Conservation (phyloP, 2,329 filamentous ascomycete genomes). For the Chaetomiaceae sp. region DNA sequence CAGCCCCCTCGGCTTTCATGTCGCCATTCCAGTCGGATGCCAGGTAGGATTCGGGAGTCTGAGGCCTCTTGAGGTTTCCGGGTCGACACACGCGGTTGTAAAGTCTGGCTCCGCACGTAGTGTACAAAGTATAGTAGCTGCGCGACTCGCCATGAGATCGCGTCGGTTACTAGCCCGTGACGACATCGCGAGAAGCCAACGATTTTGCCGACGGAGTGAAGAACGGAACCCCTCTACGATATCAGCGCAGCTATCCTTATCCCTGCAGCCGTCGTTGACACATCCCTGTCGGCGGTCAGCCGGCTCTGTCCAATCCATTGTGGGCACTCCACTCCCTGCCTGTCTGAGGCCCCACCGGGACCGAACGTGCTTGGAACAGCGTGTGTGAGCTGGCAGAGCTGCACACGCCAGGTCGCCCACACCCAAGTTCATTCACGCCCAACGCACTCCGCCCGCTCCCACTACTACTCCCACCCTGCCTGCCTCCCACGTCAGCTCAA, state of each 20-base stretch:
- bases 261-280: conserved; percentile 14
- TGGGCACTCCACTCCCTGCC: conserved; percentile 17
- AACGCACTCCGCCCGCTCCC: conserved; percentile 18
- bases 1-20: conserved; percentile 8
- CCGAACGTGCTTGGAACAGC: conserved; percentile 22
- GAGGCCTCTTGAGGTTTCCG: too few relatives aligned
- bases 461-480: conserved; percentile 16
- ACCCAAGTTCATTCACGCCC: conserved; percentile 12
- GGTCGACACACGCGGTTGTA: too few relatives aligned
- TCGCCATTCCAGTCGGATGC: conserved; percentile 24
- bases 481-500: conserved; percentile 17
- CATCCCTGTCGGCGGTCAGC: conserved; percentile 23
- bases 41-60: too few relatives aligned
- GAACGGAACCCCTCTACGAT: too few relatives aligned
- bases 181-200: too few relatives aligned
- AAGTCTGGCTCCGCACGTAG: too few relatives aligned
- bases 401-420: conserved; percentile 17
- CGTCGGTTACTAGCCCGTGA: too few relatives aligned
- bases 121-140: conserved; percentile 6
- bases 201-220: too few relatives aligned
- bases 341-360: conserved; percentile 17
- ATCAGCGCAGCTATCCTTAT: too few relatives aligned
- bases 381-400: conserved; percentile 25
- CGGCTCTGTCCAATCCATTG: conserved; percentile 21
- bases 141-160: neutral